Base-by-base conservation (phyloP, 108 stramenopile species). In the Pseudonitzschia pungens region DNA sequence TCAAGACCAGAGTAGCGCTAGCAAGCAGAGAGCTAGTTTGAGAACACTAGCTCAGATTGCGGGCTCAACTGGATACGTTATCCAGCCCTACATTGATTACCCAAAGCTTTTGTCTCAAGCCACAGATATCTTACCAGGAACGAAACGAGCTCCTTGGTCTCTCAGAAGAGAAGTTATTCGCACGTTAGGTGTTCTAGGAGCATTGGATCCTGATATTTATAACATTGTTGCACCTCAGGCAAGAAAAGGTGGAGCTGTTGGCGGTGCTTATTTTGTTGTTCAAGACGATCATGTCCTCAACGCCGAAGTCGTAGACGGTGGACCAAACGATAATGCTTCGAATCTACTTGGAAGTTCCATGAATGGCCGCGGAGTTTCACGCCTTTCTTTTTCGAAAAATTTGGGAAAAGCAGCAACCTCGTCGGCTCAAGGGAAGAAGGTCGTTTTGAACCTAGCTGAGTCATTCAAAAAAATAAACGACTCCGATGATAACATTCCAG, bases 131-230 rank as follows among this genome's bases (percentile, higher is more conserved):
- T 60, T 96, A 26, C 89, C 91, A 10, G 88, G 87, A 55, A 92
- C 91, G 27, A 93, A 87, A 16, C 70, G 84, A 62, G 84, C 87
- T 6, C 91, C 94, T 20, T 97, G 97, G 97, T 73, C 84, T 2
- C 84, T 99, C 12, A 81, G 97, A 11, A 77, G 94, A 72, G 98
- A 98, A 78, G 95, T 94, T 6, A 87, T 99, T 65, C 78, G 97
- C 12, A 92, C 94, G 4, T 81, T 98, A 41, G 99, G 99, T 24
- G 84, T 93, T 22, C 77, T 99, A 18, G 99, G 99, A 57, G 98
- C 99, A 11, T 72, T 99, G 12, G 98, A 98, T 79, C 99, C 99
- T 32, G 92, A 95, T 78, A 70, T 87, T 41, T 86, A 88, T 69
- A 81, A 83, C 16, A 71, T 78, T 15, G 73, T 86, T 27, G 86